Evolutionary conservation across 179 eudicot genomes (phyloP), one percentile per base, ranked within the genome.

Genomic region (Corrigiola litoralis): DNA sequence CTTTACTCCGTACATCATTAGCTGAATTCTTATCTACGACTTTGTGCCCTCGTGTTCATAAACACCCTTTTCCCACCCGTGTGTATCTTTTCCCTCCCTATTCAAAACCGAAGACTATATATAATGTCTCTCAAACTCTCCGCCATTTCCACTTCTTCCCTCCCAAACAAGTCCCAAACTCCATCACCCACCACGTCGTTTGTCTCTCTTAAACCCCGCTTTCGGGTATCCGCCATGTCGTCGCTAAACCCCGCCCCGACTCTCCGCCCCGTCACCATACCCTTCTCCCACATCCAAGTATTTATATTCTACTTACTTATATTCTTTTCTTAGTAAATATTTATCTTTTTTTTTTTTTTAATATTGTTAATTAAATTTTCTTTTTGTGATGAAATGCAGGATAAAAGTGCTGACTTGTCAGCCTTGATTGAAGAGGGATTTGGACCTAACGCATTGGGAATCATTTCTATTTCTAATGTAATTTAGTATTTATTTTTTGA

Each of bases 381-480:
- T 54, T 32, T 14, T 16, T 44, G 27, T 62, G 31, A 54, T 56
- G 33, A 61, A 58, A 16, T 69, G 46, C 17, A 76, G 96, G 88
- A 87, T 28, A 81, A 67, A 60, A 79, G 60, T 58, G 82, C 70
- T 38, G 92, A 89, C 75, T 79, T 92, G 55, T 87, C 90, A 9
- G 67, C 73, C 41, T 75, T 82, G 74, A 89, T 92, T 57, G 95
- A 85, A 73, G 77, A 84, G 66, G 98, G 95, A 50, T 92, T 89
- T 64, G 98, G 96, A 36, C 88, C 95, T 21, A 77, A 85, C 40
- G 90, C 96, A 27, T 82, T 89, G 37, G 98, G 98, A 25, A 89
- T 92, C 63, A 60, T 92, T 63, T 84, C 96, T 0, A 65, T 92
- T 72, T 82, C 98, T 66, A 66, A 74, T 64, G 98, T 89, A 86